These are phyloP conservation scores for Pascua sp. DNA, from an alignment of 1,284 basidiomycete genomes.

Conservation along the genomic window DNA sequence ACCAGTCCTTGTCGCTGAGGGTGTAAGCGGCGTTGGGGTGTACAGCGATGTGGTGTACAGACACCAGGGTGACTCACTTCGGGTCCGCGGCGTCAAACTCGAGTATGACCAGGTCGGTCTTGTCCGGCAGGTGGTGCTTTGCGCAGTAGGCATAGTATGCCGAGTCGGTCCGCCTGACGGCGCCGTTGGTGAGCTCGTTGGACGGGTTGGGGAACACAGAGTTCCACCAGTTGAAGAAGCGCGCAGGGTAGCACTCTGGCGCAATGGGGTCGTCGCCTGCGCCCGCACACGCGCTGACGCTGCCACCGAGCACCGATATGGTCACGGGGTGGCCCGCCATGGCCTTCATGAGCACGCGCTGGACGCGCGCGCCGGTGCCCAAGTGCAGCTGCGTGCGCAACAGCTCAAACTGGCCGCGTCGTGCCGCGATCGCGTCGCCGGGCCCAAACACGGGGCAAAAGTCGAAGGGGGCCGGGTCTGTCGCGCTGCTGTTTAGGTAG, in stretches of 20 bases:
- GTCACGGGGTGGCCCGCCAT: conserved; percentile 81
- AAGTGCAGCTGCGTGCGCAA: conserved; percentile 72
- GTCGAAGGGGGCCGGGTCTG: conserved; percentile 69
- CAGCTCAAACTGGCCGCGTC: conserved; percentile 73
- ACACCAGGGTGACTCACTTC: conserved; percentile 61
- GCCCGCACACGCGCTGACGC: conserved; percentile 91
- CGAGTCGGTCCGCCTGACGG: conserved; percentile 79
- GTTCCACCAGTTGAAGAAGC: conserved; percentile 94
- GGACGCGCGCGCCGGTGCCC: conserved; percentile 78
- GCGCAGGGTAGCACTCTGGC: conserved; percentile 77
- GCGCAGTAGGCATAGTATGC: conserved; percentile 91
- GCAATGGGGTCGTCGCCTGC: conserved; percentile 87
- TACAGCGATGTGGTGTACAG: too few species aligned
- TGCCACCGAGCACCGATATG: conserved; percentile 84
- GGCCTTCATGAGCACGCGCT: conserved; percentile 77
- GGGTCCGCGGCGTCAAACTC: conserved; percentile 87
- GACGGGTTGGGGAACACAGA: conserved; percentile 88
- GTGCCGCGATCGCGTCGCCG: conserved; percentile 68
- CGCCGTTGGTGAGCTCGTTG: conserved; percentile 91
- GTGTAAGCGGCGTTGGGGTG: conserved; percentile 4
- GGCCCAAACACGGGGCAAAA: conserved; percentile 87
- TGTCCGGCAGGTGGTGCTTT: conserved; percentile 83
- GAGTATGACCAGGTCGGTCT: conserved; percentile 85
- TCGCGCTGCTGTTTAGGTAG: conserved; percentile 51
- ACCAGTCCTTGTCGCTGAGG: conserved; percentile 63